Evolutionary conservation across 192 early-diverging fungal genomes (phyloP).

Genomic region (Coemansia sp.): DNA sequence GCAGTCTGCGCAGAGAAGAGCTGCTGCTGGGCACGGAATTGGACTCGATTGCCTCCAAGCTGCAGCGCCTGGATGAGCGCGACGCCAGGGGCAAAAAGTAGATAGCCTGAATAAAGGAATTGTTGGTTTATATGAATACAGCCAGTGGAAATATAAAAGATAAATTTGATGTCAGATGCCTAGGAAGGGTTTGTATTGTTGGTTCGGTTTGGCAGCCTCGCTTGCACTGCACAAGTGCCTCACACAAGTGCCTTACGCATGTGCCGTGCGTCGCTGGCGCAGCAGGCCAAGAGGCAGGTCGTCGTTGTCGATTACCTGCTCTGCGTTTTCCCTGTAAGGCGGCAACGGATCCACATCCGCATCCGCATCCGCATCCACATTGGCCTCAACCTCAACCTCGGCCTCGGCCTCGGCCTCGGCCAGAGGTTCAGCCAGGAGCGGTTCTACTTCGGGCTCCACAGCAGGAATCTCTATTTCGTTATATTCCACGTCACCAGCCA

Average conservation of each 20-base stretch:
- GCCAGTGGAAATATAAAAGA: slow-evolving; percentile 9
- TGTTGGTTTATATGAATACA: background rate
- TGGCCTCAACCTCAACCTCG: background rate
- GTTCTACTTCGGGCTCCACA: background rate
- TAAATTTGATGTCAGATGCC: background rate
- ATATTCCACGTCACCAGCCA: background rate
- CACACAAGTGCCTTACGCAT: no score
- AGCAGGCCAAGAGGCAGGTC: background rate
- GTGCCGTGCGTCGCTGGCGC: no score
- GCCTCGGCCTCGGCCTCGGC: background rate
- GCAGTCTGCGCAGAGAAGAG: slow-evolving; percentile 16
- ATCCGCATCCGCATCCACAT: background rate
- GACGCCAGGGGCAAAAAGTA: no score
- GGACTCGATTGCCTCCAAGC: slow-evolving; percentile 33
- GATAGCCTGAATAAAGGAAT: slow-evolving; percentile 1
- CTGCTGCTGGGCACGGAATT: slow-evolving; percentile 17
- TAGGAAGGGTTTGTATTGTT: background rate
- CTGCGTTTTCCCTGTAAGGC: no score
- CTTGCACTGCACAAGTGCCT: background rate
- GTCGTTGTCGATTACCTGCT: background rate
- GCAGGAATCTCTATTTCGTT: background rate
- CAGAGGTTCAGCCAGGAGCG: background rate
- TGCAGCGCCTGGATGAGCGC: slow-evolving; percentile 22
- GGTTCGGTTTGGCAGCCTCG: background rate
- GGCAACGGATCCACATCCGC: no score